phyloP scores from a whole-genome alignment of 768 basidiomycete species.

The Macrolepiota albuminosa region DNA sequence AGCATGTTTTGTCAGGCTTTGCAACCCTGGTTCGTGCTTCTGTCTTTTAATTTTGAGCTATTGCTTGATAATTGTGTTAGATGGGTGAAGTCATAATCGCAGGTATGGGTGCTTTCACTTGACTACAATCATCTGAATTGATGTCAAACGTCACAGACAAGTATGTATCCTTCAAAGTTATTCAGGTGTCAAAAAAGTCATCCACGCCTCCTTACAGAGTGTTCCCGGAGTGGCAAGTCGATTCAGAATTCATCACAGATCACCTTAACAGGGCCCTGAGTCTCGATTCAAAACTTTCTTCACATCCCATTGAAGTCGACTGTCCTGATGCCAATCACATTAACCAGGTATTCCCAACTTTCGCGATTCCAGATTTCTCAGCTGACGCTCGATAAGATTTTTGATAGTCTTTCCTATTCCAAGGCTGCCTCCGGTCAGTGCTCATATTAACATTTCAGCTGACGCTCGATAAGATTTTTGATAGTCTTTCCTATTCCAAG shows the following conservation, averaged over 20 bases:
- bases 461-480: conserved; percentile 63
- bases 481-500: conserved; percentile 82
- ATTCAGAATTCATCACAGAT: conserved; percentile 74
- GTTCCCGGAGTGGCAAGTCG: conserved; percentile 84
- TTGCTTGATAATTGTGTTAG: conserved; percentile 23
- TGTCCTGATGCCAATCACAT: conserved; percentile 85
- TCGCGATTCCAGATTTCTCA: background rate
- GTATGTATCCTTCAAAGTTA: conserved; percentile 21
- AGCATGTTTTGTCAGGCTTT: conserved; percentile 46
- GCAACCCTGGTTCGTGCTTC: conserved; percentile 61
- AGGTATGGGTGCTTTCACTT: conserved; percentile 34
- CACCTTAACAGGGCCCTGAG: conserved; percentile 73
- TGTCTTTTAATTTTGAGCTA: background rate
- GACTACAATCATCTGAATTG: background rate
- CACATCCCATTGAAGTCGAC: conserved; percentile 90
- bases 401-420: conserved; percentile 83
- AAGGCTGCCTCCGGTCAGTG: conserved; percentile 71
- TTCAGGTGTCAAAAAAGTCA: background rate
- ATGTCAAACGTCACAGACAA: conserved; percentile 37
- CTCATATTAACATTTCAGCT: background rate
- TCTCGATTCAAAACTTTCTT: conserved; percentile 81
- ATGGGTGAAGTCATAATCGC: conserved; percentile 88
- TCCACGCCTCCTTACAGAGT: conserved; percentile 36
- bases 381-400: conserved; percentile 49
- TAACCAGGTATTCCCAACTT: conserved; percentile 47